A percentile compares a stretch with the other conserved stretches of the same genome.
These are phyloP conservation scores for Pholiota conissans DNA, from an alignment of 768 basidiomycete species.

Conservation along the genomic window DNA sequence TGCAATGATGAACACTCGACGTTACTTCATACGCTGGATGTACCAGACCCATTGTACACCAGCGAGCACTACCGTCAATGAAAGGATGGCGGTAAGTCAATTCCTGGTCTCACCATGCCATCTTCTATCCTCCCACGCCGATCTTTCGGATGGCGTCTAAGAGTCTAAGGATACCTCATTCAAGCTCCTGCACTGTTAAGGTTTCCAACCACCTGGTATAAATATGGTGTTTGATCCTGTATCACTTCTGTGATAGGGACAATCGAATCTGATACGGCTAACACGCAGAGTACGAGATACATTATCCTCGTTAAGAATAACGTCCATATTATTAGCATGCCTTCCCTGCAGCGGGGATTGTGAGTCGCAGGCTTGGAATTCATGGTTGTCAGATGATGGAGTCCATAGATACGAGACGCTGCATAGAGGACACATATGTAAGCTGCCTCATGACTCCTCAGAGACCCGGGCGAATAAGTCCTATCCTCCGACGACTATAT, in stretches of 20 bases:
- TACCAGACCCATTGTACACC: neutral
- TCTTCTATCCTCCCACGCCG: too few species aligned
- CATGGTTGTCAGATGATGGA: neutral
- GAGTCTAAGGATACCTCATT: neutral
- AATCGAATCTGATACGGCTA: neutral
- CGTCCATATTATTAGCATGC: neutral
- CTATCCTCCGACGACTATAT: neutral
- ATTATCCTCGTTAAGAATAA: neutral
- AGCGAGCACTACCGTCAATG: neutral
- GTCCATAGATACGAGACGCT: neutral
- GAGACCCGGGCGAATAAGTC: neutral
- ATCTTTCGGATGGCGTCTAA: neutral
- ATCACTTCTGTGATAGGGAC: neutral
- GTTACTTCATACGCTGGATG: too few species aligned
- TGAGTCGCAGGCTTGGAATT: neutral
- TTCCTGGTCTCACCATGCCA: too few species aligned
- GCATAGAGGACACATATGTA: neutral
- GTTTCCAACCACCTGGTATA: neutral
- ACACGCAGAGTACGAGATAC: slow-evolving; percentile 1
- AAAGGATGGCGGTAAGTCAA: neutral
- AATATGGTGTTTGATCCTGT: neutral
- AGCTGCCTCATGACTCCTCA: neutral
- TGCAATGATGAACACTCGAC: too few species aligned
- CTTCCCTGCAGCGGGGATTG: neutral
- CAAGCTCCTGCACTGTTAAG: neutral